Percentiles rank a stretch among this genome's conserved stretches.
These are phyloP conservation scores for Cercis canadensis DNA, from an alignment of 306 rosid species.

Conservation along the genomic window DNA sequence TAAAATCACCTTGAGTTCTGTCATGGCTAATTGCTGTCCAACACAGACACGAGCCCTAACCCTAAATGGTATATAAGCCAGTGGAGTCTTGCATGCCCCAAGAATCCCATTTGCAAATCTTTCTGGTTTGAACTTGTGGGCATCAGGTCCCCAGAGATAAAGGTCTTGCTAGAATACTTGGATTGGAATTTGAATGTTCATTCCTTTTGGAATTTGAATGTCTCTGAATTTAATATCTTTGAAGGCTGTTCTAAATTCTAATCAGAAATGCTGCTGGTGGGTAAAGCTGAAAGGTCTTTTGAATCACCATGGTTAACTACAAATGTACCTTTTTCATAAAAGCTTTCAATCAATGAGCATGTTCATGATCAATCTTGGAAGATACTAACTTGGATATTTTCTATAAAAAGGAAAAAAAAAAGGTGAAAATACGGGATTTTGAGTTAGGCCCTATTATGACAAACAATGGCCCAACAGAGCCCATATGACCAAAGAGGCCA, in stretches of 20 bases:
- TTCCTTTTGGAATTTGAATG: constrained; percentile 62
- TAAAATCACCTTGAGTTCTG: constrained; percentile 60
- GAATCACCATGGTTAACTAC: constrained; percentile 79
- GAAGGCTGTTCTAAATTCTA: constrained; percentile 50
- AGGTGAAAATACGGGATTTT: too few species aligned
- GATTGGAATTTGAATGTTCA: constrained; percentile 59
- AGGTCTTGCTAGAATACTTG: constrained; percentile 54
- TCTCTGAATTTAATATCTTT: constrained; percentile 53
- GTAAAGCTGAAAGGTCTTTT: constrained; percentile 70
- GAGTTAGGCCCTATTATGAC: too few species aligned
- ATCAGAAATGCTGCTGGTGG: constrained; percentile 49
- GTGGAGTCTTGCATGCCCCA: constrained; percentile 60
- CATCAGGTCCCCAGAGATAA: constrained; percentile 63
- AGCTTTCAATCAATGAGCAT: background rate
- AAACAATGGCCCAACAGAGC: too few species aligned
- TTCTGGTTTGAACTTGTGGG: constrained; percentile 61
- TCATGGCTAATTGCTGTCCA: constrained; percentile 66
- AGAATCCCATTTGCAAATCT: constrained; percentile 62
- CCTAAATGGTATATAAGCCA: constrained; percentile 67
- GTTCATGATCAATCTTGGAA: background rate
- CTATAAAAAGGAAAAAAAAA: too few species aligned
- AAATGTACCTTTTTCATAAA: constrained; percentile 12
- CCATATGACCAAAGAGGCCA: too few species aligned
- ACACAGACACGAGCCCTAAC: constrained; percentile 57
- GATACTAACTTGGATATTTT: too few species aligned